Conservation (phyloP, 805 yeast genomes). For the Metschnikowia colocasiae region DNA sequence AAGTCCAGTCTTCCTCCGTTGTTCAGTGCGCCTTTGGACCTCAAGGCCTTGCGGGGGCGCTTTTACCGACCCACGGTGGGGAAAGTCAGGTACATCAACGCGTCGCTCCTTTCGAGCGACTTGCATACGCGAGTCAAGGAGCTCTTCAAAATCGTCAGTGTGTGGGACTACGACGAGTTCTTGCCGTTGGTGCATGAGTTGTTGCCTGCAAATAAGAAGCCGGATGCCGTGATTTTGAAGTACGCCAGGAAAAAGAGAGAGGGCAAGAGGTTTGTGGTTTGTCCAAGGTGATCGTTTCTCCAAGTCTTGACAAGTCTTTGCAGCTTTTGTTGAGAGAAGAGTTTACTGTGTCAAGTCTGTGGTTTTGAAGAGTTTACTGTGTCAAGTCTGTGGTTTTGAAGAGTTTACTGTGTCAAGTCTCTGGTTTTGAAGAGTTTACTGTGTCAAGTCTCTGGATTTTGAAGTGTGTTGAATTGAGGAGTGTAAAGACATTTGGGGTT, state of each 20-base stretch:
- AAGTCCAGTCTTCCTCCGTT: slow-evolving; percentile 60
- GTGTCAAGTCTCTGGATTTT: too few species aligned
- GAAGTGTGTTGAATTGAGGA: too few species aligned
- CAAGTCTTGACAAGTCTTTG: not conserved
- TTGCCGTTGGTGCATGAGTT: slow-evolving; percentile 30
- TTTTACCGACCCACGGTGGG: slow-evolving; percentile 46
- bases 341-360: too few species aligned
- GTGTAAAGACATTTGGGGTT: too few species aligned
- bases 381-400: too few species aligned
- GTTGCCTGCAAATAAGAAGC: slow-evolving; percentile 35
- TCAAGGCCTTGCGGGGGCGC: slow-evolving; percentile 52
- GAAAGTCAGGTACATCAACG: slow-evolving; percentile 52
- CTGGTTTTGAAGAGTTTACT: too few species aligned
- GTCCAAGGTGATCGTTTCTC: slow-evolving; percentile 12
- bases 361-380: too few species aligned
- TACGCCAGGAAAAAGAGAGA: slow-evolving; percentile 34
- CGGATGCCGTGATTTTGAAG: slow-evolving; percentile 37
- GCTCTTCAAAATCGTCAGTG: slow-evolving; percentile 27
- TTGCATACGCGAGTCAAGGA: slow-evolving; percentile 26
- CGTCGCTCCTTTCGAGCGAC: slow-evolving; percentile 41
- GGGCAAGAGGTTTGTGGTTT: slow-evolving; percentile 32
- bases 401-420: too few species aligned
- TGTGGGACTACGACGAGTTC: slow-evolving; percentile 41
- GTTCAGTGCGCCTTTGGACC: slow-evolving; percentile 56
- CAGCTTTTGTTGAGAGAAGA: too few species aligned